Conservation (phyloP, 306 rosid species). For the Dryas drummondii region DNA sequence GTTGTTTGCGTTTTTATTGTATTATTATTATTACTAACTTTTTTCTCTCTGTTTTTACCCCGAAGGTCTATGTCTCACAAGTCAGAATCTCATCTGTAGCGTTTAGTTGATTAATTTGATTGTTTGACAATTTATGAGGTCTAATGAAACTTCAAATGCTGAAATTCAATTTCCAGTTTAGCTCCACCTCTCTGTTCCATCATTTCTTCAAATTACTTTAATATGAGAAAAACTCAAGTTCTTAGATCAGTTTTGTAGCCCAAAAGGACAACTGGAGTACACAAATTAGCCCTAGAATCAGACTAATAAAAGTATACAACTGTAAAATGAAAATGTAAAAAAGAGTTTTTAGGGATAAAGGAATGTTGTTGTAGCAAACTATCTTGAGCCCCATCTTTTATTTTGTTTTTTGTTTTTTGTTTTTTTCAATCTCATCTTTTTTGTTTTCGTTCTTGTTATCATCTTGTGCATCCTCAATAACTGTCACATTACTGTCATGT, state of each 20-base stretch:
- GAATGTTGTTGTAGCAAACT: neutral
- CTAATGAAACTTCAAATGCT: neutral
- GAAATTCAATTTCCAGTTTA: neutral
- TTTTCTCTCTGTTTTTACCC: too few relatives aligned
- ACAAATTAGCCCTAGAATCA: neutral
- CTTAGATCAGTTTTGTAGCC: conserved; percentile 3
- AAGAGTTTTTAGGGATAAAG: neutral
- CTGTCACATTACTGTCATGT: neutral
- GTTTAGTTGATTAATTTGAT: too few relatives aligned
- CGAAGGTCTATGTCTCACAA: too few relatives aligned
- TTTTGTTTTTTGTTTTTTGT: neutral
- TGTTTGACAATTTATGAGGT: neutral
- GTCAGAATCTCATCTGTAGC: too few relatives aligned
- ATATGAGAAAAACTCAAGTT: neutral
- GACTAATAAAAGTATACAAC: neutral
- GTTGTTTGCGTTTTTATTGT: neutral
- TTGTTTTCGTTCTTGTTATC: neutral
- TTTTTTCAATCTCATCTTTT: neutral
- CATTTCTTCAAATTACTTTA: neutral
- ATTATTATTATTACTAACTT: too few relatives aligned
- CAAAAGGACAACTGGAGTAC: neutral
- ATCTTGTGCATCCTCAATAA: neutral
- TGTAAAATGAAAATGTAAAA: neutral
- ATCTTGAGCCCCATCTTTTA: neutral
- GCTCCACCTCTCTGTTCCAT: neutral